A percentile compares a stretch with the other conserved stretches of the same genome.
Conservation (phyloP, 139 green algal genomes). For the Closterium sp. region DNA sequence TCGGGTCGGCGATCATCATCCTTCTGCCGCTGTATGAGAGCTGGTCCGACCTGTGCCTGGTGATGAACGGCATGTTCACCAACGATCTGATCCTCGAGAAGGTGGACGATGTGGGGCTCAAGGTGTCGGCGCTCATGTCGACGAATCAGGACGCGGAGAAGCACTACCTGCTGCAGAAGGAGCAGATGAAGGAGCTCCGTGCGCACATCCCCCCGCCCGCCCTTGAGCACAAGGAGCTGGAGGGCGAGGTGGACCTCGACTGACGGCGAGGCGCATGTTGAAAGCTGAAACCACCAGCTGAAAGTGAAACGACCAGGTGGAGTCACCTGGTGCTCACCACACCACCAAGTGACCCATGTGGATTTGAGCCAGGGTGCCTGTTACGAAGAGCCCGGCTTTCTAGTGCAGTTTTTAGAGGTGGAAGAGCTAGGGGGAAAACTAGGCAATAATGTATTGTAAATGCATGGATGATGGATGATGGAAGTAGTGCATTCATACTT, state of each 20-base stretch:
- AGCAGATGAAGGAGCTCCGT: slow-evolving; percentile 10
- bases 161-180: slow-evolving; percentile 4
- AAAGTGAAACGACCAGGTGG: too few species aligned
- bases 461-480: too few species aligned
- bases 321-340: too few species aligned
- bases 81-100: slow-evolving; percentile 35
- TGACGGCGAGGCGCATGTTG: not conserved
- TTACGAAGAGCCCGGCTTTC: too few species aligned
- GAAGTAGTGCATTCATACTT: too few species aligned
- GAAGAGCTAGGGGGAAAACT: too few species aligned
- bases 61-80: slow-evolving; percentile 50
- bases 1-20: slow-evolving; percentile 64
- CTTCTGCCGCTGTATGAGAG: slow-evolving; percentile 66
- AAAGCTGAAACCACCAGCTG: too few species aligned
- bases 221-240: slow-evolving; percentile 30
- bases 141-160: slow-evolving; percentile 10
- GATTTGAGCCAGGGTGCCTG: too few species aligned
- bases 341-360: too few species aligned
- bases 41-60: slow-evolving; percentile 36
- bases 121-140: slow-evolving; percentile 17
- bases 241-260: not conserved
- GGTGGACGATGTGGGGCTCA: slow-evolving; percentile 37
- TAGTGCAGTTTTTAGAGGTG: too few species aligned
- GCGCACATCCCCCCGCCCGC: not conserved
- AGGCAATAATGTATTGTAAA: too few species aligned